Base-by-base conservation (phyloP, 2,329 filamentous ascomycete genomes). In the Ascochyta lentis region DNA sequence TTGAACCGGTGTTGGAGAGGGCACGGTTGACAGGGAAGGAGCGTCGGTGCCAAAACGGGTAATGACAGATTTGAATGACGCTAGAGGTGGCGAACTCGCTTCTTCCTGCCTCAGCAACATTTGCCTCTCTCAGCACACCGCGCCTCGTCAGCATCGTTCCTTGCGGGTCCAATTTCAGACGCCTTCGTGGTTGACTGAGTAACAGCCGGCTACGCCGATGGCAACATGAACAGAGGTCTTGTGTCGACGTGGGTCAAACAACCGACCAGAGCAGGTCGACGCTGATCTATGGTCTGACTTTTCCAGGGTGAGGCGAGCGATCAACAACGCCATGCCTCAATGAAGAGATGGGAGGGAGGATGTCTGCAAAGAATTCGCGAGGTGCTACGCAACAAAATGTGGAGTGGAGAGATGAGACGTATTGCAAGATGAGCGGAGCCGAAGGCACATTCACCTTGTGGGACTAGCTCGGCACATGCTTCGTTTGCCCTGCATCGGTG, bases 251-350 rank as follows among this genome's bases (percentile, higher is more conserved):
- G 47, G 53, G 53, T 56, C 53, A 27, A 38, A 50, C 16, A 56
- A 34, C 31, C 53, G 53, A 43, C 42, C 47, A 37, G 22, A 56
- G 45, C 46, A 46, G 23, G 29, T 58, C 34, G 45, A 56, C 49
- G 65, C 60, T 61, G 66, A 68, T 68, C 64, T 60, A 50, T 69
- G 64, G 66, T 58, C 63, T 65, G 66, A 69, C 58, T 51, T 51
- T 46, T 22, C 19, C 47, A 47, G 38, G 53, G 43, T 60, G 60
- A 65, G 62, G 65, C 66, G 61, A 65, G 29, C 13, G 64, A 66
- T 66, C 64, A 57, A 49, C 63, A 48, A 48, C 27, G 41, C 42
- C 54, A 54, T 56, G 47, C 19, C 53, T 51, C 31, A 12, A 56
- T 47, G 10, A n/a, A 51, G 53, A 56, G 37, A 56, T 56, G 53